Evolutionary conservation across 305 asterid species (phyloP).

Genomic region (Solanum aculeatissimum): DNA sequence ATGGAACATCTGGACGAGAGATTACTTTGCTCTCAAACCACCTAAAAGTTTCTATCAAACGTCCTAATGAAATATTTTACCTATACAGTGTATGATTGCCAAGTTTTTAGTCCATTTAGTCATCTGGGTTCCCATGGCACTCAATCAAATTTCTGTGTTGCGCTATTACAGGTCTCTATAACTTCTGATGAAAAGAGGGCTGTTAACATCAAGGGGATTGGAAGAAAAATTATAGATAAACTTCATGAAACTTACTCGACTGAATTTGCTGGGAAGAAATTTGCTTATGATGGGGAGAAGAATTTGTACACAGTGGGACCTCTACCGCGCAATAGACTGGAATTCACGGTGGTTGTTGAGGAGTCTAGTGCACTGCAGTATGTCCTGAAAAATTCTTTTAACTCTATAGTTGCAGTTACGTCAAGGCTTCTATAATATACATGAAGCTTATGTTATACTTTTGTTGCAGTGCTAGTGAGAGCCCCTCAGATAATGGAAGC

Average conservation of each 20-base stretch:
- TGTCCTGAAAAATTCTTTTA: not conserved
- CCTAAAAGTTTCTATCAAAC: constrained; percentile 55
- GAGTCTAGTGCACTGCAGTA: constrained; percentile 55
- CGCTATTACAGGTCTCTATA: constrained; percentile 58
- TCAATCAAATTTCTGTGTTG: not conserved
- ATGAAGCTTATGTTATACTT: not conserved
- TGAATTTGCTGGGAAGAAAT: constrained; percentile 55
- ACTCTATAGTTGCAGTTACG: not conserved
- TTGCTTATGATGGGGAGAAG: constrained; percentile 81
- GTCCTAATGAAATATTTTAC: constrained; percentile 47
- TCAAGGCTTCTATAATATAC: constrained; percentile 3
- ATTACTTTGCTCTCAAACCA: constrained; percentile 61
- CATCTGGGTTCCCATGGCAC: not conserved
- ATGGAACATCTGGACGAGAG: constrained; percentile 54
- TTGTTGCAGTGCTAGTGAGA: constrained; percentile 19
- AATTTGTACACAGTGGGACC: constrained; percentile 72
- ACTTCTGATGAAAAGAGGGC: constrained; percentile 34
- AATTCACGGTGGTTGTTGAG: constrained; percentile 61
- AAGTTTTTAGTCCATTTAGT: not conserved
- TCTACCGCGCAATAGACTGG: constrained; percentile 50
- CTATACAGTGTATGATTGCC: constrained; percentile 46
- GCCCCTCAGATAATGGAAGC: constrained; percentile 26
- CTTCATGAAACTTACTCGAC: constrained; percentile 67
- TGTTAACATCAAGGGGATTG: constrained; percentile 39
- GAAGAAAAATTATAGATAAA: constrained; percentile 61